Percentiles rank a stretch among this genome's conserved stretches.
phyloP scores from a whole-genome alignment of 2,329 filamentous ascomycete species.

The Aspergillus cejpii region DNA sequence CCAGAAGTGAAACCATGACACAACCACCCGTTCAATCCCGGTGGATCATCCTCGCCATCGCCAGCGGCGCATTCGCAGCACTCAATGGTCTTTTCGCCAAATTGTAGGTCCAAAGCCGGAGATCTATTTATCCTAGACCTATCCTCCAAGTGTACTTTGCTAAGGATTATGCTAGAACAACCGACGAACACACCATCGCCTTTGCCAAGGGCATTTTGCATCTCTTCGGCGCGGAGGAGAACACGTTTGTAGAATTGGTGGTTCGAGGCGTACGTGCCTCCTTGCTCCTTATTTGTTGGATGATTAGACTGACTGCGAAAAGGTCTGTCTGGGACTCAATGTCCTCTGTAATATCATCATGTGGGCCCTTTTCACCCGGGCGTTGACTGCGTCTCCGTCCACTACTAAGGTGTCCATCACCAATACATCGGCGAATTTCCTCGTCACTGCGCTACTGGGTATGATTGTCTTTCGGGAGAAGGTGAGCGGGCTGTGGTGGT shows the following conservation, averaged over 20 bases:
- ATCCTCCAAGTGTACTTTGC: too few species aligned
- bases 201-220: constrained; percentile 45
- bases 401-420: constrained; percentile 59
- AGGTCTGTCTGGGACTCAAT: constrained; percentile 57
- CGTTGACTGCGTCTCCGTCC: constrained; percentile 53
- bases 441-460: constrained; percentile 55
- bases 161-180: constrained; percentile 43
- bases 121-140: too few species aligned
- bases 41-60: constrained; percentile 52
- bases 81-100: constrained; percentile 63
- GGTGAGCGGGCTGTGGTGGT: constrained; percentile 54
- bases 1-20: too few species aligned
- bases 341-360: constrained; percentile 57
- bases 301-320: constrained; percentile 14
- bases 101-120: constrained; percentile 48
- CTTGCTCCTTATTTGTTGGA: constrained; percentile 3
- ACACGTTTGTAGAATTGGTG: constrained; percentile 43
- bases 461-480: constrained; percentile 53
- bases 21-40: constrained; percentile 18
- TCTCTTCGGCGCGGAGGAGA: constrained; percentile 39
- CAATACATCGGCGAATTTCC: constrained; percentile 59
- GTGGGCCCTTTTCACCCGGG: constrained; percentile 60
- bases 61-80: constrained; percentile 57
- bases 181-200: constrained; percentile 52
- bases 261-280: constrained; percentile 47